phyloP scores from a whole-genome alignment of 441 rosid species.

The Syzygium malaccense region DNA sequence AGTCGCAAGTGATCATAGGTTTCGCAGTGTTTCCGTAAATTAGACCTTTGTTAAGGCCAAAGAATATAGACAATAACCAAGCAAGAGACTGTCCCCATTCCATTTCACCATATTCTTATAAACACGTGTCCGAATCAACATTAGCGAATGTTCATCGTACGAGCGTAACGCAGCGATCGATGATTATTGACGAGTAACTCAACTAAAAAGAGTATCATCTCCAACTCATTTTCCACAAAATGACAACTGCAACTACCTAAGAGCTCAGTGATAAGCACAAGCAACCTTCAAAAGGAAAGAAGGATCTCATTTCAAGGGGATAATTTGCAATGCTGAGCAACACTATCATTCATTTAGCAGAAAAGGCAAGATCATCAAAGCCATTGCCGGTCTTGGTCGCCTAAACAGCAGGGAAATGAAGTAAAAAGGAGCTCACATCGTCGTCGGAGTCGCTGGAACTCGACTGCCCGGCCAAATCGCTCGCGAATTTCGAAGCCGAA shows the following conservation, averaged over 20 bases:
- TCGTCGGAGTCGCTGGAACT: constrained; percentile 90
- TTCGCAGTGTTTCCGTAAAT: background rate
- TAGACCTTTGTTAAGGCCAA: background rate
- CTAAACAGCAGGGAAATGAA: background rate
- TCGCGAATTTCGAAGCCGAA: constrained; percentile 27
- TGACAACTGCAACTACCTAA: background rate
- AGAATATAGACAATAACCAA: background rate
- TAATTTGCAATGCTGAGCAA: background rate
- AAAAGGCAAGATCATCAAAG: background rate
- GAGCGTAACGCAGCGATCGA: background rate
- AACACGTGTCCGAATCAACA: background rate
- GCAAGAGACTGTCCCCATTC: background rate
- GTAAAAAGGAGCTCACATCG: constrained; percentile 32
- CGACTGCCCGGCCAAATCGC: constrained; percentile 36
- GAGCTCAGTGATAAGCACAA: background rate
- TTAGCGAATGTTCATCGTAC: background rate
- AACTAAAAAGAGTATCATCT: background rate
- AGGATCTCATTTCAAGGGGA: background rate
- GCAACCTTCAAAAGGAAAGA: background rate
- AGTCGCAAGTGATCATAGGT: background rate
- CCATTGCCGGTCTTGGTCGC: background rate
- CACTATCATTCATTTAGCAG: background rate
- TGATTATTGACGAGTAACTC: background rate
- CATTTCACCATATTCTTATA: background rate
- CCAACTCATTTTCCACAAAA: background rate